Base-by-base conservation (phyloP, 2,329 filamentous ascomycete species). In the Lachnum nothofagi region DNA sequence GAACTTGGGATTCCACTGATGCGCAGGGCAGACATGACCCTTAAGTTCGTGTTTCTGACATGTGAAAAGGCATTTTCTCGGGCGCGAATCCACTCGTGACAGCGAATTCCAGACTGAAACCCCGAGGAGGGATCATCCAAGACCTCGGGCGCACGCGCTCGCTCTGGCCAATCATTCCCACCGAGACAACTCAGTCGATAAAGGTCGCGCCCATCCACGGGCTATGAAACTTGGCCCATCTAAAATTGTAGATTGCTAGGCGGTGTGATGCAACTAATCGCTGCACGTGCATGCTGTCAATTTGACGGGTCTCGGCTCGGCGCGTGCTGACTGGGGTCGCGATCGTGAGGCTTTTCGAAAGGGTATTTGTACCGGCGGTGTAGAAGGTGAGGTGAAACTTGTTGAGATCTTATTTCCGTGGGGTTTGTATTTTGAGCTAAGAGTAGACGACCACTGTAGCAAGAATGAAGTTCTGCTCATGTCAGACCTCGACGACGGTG, bases 21-120 rank as follows among this genome's bases (percentile, higher is more conserved):
- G 42, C 20, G 24, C 10, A 23, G 39, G 37, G 44, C 14, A 47
- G 24, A 24, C 17, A 16, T 20, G 12, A 16, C 17, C 20, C 35
- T 23, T 27, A 19, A 1, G 19, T 16, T 19, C 33, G 44, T 5
- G 20, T 10, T 29, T 42, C 42, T 38, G n/a, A 35, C 49, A 51
- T 51, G 49, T 51, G 49, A 51, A 51, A 37, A 42, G 6, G 5
- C 37, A 20, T 12, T 37, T 16, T 24, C 42, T 19, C 23, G 14
- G 29, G 44, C 37, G 34, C 48, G 44, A 54, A 54, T 52, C 27
- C 35, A 23, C 49, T 45, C 41, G 49, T 52, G 44, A 43, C 43
- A 52, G 46, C 41, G 31, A 42, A 46, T 23, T 42, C 38, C 33
- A 49, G 35, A 6, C 27, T 54, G 52, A 54, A 54, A 54, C 49